Conservation (phyloP, 2,329 filamentous ascomycete species). For the Microdochium nivale region DNA sequence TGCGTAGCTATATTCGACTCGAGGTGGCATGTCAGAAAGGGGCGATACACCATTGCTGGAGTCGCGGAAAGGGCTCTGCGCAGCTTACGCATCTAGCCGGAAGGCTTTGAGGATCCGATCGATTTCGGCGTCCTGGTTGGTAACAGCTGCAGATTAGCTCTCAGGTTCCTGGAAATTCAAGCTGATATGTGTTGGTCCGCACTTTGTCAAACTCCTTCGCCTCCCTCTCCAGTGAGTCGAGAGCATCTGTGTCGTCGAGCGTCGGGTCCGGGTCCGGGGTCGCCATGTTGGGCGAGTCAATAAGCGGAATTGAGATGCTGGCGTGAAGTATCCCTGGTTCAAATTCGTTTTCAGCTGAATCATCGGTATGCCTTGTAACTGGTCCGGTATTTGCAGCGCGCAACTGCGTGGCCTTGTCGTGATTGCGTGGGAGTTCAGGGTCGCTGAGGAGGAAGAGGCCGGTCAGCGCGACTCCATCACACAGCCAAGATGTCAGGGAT, state of each 20-base stretch:
- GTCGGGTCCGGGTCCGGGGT: conserved; percentile 25
- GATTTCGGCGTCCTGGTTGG: conserved; percentile 76
- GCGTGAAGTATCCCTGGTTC: background rate
- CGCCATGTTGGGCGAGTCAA: conserved; percentile 20
- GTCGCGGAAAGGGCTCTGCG: background rate
- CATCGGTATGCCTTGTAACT: too few species aligned
- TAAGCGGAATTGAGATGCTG: background rate
- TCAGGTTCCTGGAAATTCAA: background rate
- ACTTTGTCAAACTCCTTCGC: conserved; percentile 89
- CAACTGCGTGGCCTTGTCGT: too few species aligned
- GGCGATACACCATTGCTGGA: background rate
- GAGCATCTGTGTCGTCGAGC: conserved; percentile 44
- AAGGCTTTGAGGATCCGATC: conserved; percentile 90
- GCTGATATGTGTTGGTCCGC: conserved; percentile 11
- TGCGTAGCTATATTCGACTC: conserved; percentile 55
- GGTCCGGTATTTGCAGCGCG: too few species aligned
- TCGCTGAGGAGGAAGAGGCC: too few species aligned
- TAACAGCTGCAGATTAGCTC: too few species aligned
- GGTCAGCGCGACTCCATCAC: too few species aligned
- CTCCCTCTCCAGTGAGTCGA: conserved; percentile 75
- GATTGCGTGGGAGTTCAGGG: too few species aligned
- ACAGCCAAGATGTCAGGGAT: too few species aligned
- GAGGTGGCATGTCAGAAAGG: background rate
- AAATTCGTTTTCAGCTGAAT: too few species aligned
- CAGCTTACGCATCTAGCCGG: conserved; percentile 51